Conservation (phyloP, 164 flowering plant genomes). For the Chimonanthus praecox region DNA sequence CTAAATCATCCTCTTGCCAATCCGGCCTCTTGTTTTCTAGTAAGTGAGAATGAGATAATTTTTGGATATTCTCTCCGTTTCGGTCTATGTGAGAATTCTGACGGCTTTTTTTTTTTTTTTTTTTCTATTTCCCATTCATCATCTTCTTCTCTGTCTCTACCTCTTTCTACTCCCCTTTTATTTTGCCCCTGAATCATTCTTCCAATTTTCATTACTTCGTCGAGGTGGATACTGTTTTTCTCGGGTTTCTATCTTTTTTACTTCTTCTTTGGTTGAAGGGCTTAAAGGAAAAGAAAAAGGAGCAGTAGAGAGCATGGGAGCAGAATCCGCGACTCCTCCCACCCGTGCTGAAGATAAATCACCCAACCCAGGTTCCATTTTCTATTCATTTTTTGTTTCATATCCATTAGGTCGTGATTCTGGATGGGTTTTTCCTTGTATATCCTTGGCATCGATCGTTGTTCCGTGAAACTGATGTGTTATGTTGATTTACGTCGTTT, state of each 20-base stretch:
- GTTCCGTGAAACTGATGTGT: neutral
- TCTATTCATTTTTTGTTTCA: neutral
- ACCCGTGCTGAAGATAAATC: constrained; percentile 21
- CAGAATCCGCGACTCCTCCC: constrained; percentile 28
- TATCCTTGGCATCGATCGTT: neutral
- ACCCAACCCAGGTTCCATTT: constrained; percentile 26
- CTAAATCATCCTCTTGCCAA: too few species aligned
- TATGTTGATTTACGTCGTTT: too few species aligned
- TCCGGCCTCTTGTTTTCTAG: too few species aligned
- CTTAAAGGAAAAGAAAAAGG: neutral
- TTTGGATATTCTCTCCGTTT: too few species aligned
- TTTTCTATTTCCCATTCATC: neutral
- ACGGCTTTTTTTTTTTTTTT: neutral
- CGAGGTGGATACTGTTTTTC: neutral
- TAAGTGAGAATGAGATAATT: too few species aligned
- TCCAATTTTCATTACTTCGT: neutral
- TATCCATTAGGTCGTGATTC: too few species aligned
- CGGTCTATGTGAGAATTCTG: too few species aligned
- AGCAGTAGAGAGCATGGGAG: constrained; percentile 23
- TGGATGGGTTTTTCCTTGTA: neutral
- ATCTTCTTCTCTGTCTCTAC: neutral
- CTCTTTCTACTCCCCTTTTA: neutral
- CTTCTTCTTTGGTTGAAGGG: neutral
- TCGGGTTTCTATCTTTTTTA: neutral
- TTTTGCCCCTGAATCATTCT: neutral